A percentile compares a stretch with the other conserved stretches of the same genome.
Evolutionary conservation across 306 rosid species (phyloP).

Genomic region (Prunus persica): DNA sequence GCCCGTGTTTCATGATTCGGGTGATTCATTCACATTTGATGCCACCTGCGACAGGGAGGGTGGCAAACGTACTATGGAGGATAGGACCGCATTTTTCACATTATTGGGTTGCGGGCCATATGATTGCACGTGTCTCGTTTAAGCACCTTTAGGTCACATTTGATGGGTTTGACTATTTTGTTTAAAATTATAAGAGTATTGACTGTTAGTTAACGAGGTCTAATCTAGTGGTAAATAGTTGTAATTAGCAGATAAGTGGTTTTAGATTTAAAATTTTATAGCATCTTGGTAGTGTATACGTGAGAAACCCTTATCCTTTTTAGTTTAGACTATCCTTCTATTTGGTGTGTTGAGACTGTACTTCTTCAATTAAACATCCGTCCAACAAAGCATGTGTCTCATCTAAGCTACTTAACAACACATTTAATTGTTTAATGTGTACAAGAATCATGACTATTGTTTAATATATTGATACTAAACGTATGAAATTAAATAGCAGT

Average conservation of each 20-base stretch:
- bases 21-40: background rate
- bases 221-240: accelerated
- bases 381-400: no score
- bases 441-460: no score
- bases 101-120: constrained; percentile 14
- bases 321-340: no score
- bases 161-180: no score
- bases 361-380: no score
- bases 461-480: no score
- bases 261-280: accelerated
- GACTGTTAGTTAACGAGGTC: no score
- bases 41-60: background rate
- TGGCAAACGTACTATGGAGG: background rate
- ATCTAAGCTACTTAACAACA: no score
- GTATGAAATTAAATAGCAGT: no score
- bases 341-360: no score
- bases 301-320: accelerated
- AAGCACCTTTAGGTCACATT: background rate
- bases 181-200: no score
- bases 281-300: accelerated
- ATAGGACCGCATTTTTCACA: background rate
- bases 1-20: background rate
- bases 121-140: background rate
- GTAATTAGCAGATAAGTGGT: accelerated
- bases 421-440: no score